Evolutionary conservation across 331 rosid species (phyloP), one percentile per base, ranked within the genome.

Genomic region (Quercus phellos): DNA sequence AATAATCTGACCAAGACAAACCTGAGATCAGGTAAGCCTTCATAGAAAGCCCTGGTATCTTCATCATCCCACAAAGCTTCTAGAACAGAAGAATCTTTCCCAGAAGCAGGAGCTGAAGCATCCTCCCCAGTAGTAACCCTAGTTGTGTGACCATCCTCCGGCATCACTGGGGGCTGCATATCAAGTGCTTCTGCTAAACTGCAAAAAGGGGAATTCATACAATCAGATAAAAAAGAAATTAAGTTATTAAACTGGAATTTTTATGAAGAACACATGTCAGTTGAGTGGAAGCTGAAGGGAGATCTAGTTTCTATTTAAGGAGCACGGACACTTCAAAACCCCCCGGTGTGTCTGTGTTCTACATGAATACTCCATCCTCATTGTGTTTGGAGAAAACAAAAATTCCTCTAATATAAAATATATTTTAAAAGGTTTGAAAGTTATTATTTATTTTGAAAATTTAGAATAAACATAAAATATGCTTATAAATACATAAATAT

Each of bases 81-180:
- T 74, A 87, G 85, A 77, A 84, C 85, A 56, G 94, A 85, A 82
- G 95, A 89, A 74, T 95, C 99, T 89, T 95, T 95, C 79, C 98
- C 98, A 59, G 82, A 73, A 78, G 87, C 89, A 77, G 97, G 80
- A 70, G 99, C 77, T 84, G 88, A 88, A 83, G 89, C 90, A 81
- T 93, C 99, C 81, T 95, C 98, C 42, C 99, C 98, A 77, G 90
- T 83, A 77, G 90, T 85, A 83, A 95, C 90, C 89, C 99, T 84
- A 71, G 99, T 95, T 71, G 99, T 93, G 87, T 95, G 96, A 72
- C 98, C 94, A 83, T 95, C 99, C 85, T 93, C 99, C 35, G 96
- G 99, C 99, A 95, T 95, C 76, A 90, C 97, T 53, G 98, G 99
- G 77, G 94, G 98, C 85, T 93, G 98, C 99, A 91, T 90, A 77